Conservation (phyloP, 2,329 filamentous ascomycete genomes). For the Penicillium janthinellum region DNA sequence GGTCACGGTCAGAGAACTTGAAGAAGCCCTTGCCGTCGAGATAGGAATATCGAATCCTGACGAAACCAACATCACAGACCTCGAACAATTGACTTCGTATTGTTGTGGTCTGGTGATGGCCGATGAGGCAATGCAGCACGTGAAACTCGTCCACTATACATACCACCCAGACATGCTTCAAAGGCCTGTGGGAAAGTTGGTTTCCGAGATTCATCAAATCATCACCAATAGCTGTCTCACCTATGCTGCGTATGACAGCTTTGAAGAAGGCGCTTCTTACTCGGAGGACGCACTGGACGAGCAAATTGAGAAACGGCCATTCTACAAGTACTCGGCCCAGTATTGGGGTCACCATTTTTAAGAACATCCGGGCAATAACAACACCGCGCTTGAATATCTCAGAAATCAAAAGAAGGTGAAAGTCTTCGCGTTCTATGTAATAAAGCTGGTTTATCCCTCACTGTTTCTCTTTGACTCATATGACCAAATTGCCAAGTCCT, state of each 20-base stretch:
- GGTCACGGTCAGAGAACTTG: slow-evolving; percentile 41
- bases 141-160: slow-evolving; percentile 40
- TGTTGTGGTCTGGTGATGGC: slow-evolving; percentile 38
- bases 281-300: background rate
- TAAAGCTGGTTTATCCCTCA: background rate
- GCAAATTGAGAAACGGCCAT: slow-evolving; percentile 2
- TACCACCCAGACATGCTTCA: slow-evolving; percentile 36
- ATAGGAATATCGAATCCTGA: slow-evolving; percentile 31
- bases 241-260: slow-evolving; percentile 26
- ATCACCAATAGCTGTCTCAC: slow-evolving; percentile 26
- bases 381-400: slow-evolving; percentile 5
- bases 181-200: slow-evolving; percentile 16
- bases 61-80: slow-evolving; percentile 36
- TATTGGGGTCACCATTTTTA: slow-evolving; percentile 22
- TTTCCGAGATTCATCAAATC: slow-evolving; percentile 19
- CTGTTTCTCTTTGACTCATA: background rate
- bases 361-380: background rate
- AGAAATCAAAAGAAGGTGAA: background rate
- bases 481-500: background rate
- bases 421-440: background rate
- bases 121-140: slow-evolving; percentile 29
- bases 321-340: slow-evolving; percentile 22
- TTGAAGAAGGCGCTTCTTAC: slow-evolving; percentile 1
- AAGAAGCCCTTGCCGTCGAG: slow-evolving; percentile 47
- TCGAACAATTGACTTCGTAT: slow-evolving; percentile 27